A percentile compares a stretch with the other conserved stretches of the same genome.
Conservation (phyloP, 331 rosid species). For the Malus hybrid region DNA sequence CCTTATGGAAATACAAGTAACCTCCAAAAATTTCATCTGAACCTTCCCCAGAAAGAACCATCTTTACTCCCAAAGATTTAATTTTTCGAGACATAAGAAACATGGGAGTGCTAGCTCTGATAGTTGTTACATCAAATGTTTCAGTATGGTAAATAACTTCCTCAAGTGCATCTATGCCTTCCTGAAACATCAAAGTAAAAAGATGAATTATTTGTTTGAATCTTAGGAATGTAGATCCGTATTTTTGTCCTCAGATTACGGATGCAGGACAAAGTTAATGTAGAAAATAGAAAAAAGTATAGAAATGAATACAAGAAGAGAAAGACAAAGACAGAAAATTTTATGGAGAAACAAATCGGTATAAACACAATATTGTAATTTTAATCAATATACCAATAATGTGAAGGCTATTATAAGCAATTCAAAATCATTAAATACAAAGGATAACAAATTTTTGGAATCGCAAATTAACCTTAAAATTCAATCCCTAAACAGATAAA, state of each 20-base stretch:
- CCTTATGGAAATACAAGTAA: constrained; percentile 93
- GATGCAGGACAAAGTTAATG: neutral
- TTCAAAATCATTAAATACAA: neutral
- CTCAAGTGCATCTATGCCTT: constrained; percentile 97
- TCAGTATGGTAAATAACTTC: constrained; percentile 95
- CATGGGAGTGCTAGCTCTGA: constrained; percentile 99
- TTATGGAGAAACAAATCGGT: neutral
- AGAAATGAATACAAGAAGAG: neutral
- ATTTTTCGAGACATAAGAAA: constrained; percentile 98
- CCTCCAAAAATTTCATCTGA: constrained; percentile 98
- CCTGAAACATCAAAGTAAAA: constrained; percentile 46
- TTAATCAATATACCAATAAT: neutral
- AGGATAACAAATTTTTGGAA: neutral
- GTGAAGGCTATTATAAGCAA: neutral
- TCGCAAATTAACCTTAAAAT: neutral
- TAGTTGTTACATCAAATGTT: constrained; percentile 88
- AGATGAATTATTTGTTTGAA: neutral
- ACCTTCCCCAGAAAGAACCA: constrained; percentile 99
- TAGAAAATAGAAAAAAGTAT: no score
- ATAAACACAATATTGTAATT: neutral
- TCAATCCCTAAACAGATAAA: neutral
- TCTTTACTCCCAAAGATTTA: constrained; percentile 95
- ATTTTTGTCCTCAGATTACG: neutral
- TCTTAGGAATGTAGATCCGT: neutral
- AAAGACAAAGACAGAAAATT: neutral